Evolutionary conservation across 2,329 filamentous ascomycete species (phyloP).

Genomic region (Colletotrichum sp.): DNA sequence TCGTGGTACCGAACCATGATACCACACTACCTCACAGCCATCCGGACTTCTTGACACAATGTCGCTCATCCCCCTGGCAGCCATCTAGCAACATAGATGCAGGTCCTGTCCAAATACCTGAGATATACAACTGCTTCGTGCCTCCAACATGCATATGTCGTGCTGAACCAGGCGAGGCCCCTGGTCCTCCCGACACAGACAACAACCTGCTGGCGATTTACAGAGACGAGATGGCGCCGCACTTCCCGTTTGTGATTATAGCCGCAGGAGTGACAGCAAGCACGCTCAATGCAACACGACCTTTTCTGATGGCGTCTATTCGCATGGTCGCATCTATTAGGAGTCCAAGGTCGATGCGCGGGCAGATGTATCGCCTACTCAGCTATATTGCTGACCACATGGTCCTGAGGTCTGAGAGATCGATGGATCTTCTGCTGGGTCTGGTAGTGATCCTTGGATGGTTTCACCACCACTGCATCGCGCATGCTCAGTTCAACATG

Average conservation of each 20-base stretch:
- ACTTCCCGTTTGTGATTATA: slow-evolving; percentile 53
- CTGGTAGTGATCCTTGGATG: slow-evolving; percentile 54
- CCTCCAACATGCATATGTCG: slow-evolving; percentile 53
- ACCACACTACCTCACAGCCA: not conserved
- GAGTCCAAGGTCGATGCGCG: slow-evolving; percentile 50
- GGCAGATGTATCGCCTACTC: slow-evolving; percentile 53
- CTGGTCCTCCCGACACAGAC: slow-evolving; percentile 47
- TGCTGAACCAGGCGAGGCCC: slow-evolving; percentile 40
- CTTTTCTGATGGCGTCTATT: slow-evolving; percentile 54
- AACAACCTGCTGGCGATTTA: slow-evolving; percentile 50
- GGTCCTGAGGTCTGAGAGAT: slow-evolving; percentile 53
- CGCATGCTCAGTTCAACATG: slow-evolving; percentile 57
- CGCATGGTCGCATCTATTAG: slow-evolving; percentile 54
- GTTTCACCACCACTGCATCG: slow-evolving; percentile 60
- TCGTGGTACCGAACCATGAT: not conserved
- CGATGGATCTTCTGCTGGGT: slow-evolving; percentile 53
- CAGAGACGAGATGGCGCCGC: slow-evolving; percentile 42
- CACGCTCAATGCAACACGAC: slow-evolving; percentile 40
- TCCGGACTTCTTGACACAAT: not conserved
- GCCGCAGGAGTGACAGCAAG: slow-evolving; percentile 37
- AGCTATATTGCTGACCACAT: slow-evolving; percentile 51
- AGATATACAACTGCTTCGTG: slow-evolving; percentile 49
- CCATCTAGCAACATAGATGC: slow-evolving; percentile 20
- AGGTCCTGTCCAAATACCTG: slow-evolving; percentile 37
- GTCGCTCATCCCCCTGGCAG: slow-evolving; percentile 4